Evolutionary conservation across 306 rosid species (phyloP), one percentile per base, ranked within the genome.

Genomic region (Datisca glomerata): DNA sequence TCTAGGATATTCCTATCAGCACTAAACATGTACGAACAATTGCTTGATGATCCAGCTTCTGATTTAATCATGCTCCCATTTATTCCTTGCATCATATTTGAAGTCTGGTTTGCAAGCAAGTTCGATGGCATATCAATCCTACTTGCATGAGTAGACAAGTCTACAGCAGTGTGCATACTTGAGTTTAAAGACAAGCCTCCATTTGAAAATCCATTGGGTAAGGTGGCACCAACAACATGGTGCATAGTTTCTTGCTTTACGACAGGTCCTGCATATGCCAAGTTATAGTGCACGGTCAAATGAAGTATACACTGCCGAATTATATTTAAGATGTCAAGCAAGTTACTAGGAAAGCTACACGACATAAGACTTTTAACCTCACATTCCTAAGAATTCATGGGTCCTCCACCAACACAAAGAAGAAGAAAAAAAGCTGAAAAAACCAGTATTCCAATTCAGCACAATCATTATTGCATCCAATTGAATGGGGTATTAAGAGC

Each of bases 71-170:
- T 64, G 18, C 76, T 79, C 39, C 87, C 87, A 42, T 87, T 83
- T 23, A 70, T 72, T 59, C 83, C 97, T 47, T 71, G 85, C 40
- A 74, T 69, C 57, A 84, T 16, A 36, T 80, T 79, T 35, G 94
- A 59, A 51, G 42, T 62, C 45, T 74, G 82, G 61, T 68, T 56
- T 9, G 78, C 65, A 36, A 70, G 60, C 72, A 78, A 58, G 53
- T 52, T 70, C 21, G 71, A 56, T 45, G 70, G 74, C 43, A 70
- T 72, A 57, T 74, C 83, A 29, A 81, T 63, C 76, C 94, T 65
- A 61, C 58, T 56, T 25, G 72, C 53, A 66, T 65, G 77, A 42
- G 74, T 51, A 55, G 85, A 52, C 73, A 83, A 65, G 47, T 83
- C 73, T 51, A 67, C 67, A 1, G 72, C 51, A 43, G 61, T 24